Conservation (phyloP, 345 rosid genomes). For the Sonneratia caseolaris region DNA sequence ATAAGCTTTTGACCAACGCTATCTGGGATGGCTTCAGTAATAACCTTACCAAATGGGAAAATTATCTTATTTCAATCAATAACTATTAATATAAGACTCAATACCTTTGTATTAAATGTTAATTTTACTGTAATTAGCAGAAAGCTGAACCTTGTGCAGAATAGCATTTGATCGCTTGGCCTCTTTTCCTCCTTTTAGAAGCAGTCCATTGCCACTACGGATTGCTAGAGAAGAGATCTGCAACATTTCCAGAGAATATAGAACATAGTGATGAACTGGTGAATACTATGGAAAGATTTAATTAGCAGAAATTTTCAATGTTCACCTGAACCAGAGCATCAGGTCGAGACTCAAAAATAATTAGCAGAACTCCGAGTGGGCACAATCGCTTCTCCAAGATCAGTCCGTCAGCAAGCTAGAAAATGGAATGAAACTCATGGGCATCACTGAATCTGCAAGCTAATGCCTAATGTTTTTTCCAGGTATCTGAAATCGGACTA, state of each 20-base stretch:
- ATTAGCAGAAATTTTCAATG: too few relatives aligned
- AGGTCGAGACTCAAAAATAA: conserved; percentile 94
- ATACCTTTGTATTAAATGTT: neutral
- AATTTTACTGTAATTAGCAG: neutral
- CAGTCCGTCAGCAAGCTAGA: conserved; percentile 92
- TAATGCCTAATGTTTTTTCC: too few relatives aligned
- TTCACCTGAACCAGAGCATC: conserved; percentile 93
- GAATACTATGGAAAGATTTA: neutral
- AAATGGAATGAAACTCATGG: conserved; percentile 9
- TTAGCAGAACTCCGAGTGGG: conserved; percentile 91
- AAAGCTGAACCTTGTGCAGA: conserved; percentile 60
- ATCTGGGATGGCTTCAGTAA: conserved; percentile 81
- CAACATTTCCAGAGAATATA: conserved; percentile 11
- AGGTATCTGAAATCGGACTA: too few relatives aligned
- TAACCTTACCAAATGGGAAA: conserved; percentile 40
- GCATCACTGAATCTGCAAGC: too few relatives aligned
- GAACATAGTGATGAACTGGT: neutral
- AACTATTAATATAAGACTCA: neutral
- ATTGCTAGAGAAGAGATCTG: conserved; percentile 95
- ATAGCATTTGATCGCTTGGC: conserved; percentile 86
- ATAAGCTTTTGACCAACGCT: conserved; percentile 64
- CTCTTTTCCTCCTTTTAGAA: conserved; percentile 96
- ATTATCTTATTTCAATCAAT: neutral
- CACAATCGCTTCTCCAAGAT: conserved; percentile 83
- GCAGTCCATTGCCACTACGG: conserved; percentile 92